These are phyloP conservation scores for Podila epicladia DNA, from an alignment of 192 early-diverging fungal genomes.

Conservation along the genomic window DNA sequence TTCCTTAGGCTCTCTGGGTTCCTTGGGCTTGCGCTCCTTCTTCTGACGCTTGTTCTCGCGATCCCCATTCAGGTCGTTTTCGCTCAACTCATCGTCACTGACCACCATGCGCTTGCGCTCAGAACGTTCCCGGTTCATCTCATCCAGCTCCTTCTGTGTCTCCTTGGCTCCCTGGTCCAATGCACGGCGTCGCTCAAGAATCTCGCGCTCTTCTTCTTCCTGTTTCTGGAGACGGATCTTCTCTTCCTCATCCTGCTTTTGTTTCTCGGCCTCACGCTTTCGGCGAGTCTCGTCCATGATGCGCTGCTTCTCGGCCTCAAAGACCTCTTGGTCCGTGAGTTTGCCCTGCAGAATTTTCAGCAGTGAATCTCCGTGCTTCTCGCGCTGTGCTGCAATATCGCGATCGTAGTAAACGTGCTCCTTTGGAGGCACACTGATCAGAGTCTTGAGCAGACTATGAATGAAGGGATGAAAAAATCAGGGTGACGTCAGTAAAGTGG, in stretches of 20 bases:
- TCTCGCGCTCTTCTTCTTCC: conserved; percentile 56
- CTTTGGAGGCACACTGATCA: conserved; percentile 52
- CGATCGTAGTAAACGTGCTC: conserved; percentile 67
- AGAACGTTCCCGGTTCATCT: conserved; percentile 47
- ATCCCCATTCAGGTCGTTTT: conserved; percentile 25
- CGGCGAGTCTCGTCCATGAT: conserved; percentile 60
- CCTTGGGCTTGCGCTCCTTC: conserved; percentile 49
- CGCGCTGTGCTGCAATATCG: conserved; percentile 70
- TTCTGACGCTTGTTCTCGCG: conserved; percentile 43
- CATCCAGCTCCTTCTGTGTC: conserved; percentile 42
- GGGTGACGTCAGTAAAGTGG: not conserved
- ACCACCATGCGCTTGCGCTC: conserved; percentile 48
- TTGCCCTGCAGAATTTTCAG: conserved; percentile 63
- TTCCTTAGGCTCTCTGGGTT: conserved; percentile 31
- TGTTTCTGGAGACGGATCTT: conserved; percentile 24
- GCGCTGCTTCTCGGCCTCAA: conserved; percentile 64
- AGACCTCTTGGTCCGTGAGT: conserved; percentile 64
- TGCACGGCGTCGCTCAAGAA: conserved; percentile 55
- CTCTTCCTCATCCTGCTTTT: conserved; percentile 48
- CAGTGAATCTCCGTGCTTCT: conserved; percentile 68
- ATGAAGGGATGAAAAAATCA: not conserved
- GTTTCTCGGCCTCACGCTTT: conserved; percentile 64
- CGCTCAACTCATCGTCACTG: conserved; percentile 44
- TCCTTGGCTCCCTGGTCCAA: conserved; percentile 41
- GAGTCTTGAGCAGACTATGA: conserved; percentile 38